phyloP scores from a whole-genome alignment of 768 basidiomycete species.

The Agrocybe pediades region DNA sequence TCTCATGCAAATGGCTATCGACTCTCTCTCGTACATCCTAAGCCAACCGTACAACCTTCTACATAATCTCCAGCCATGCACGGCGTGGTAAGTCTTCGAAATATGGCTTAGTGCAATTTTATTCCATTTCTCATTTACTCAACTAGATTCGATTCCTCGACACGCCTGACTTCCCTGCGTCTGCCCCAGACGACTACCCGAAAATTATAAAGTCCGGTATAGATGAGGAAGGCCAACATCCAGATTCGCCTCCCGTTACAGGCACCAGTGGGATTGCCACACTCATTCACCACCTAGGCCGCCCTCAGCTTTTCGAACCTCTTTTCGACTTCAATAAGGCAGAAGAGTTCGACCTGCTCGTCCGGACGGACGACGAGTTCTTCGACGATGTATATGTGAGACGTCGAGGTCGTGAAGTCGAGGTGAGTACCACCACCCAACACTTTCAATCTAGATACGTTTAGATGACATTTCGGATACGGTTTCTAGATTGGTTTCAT shows the following conservation, averaged over 20 bases:
- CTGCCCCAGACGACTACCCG: conserved; percentile 21
- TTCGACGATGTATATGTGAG: conserved; percentile 11
- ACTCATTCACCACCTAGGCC: conserved; percentile 20
- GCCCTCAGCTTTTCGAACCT: conserved; percentile 20
- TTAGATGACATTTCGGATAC: neutral
- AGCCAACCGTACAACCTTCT: too few relatives aligned
- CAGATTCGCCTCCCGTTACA: conserved; percentile 21
- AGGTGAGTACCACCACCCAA: conserved; percentile 5
- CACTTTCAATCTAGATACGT: neutral
- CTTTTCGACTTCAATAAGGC: conserved; percentile 22
- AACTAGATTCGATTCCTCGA: conserved; percentile 22
- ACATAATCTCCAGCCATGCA: too few relatives aligned
- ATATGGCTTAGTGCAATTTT: neutral
- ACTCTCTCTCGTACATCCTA: too few relatives aligned
- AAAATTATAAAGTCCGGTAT: conserved; percentile 29
- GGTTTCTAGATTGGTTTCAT: conserved; percentile 17
- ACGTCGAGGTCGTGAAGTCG: conserved; percentile 6
- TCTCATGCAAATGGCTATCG: too few relatives aligned
- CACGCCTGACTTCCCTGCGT: conserved; percentile 21
- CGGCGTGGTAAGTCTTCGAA: conserved; percentile 13
- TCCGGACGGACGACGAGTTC: neutral
- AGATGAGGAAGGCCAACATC: conserved; percentile 26
- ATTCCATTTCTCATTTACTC: neutral
- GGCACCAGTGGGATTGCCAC: conserved; percentile 22
- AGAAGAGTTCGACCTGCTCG: conserved; percentile 15